Base-by-base conservation (phyloP, 164 flowering plant genomes). In the Piper longum region DNA sequence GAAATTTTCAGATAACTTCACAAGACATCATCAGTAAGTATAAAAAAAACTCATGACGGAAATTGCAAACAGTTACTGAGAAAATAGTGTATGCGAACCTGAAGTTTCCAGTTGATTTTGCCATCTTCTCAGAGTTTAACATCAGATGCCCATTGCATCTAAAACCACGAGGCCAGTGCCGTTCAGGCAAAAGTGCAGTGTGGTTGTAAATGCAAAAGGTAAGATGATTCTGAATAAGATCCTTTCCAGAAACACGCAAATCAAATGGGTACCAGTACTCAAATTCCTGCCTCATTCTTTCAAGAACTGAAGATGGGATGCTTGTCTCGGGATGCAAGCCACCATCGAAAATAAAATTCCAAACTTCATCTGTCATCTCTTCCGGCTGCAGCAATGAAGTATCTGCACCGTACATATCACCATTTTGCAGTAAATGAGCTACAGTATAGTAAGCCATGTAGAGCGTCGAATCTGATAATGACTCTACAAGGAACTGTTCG, bases 211-310 rank as follows among this genome's bases (percentile, higher is more conserved):
- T 79, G 73, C 78, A 84, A 65, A 91, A 89, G 0, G 95, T 89
- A 56, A 91, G 76, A 66, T 91, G 98, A 62, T 91, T 91, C 74
- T 89, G 98, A 64, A 89, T 91, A 9, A 91, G 88, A 74, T 91
- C 96, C 69, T 89, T 91, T 0, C 98, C 96, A 45, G 98, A 91
- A 3, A 84, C 98, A 41, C 96, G 79, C 26, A 91, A 79, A 79
- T 88, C 98, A 77, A 91, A 85, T 3, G 96, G 96, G 52, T 91
- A 88, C 98, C 98, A 91, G 64, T 91, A 91, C n/a, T 81, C 80
- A 75, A 91, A 91, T 70, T 91, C 98, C 68, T 87, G 85, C 82
- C 85, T 91, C 96, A 91, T 91, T 74, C 77, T 77, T 36, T 74
- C 55, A 55, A 91, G 86, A 70, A 82, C 71, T 43, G 82, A 65